Percentiles rank a stretch among this genome's conserved stretches.
phyloP scores from a whole-genome alignment of 164 flowering plant species.

The Echeveria elegans region DNA sequence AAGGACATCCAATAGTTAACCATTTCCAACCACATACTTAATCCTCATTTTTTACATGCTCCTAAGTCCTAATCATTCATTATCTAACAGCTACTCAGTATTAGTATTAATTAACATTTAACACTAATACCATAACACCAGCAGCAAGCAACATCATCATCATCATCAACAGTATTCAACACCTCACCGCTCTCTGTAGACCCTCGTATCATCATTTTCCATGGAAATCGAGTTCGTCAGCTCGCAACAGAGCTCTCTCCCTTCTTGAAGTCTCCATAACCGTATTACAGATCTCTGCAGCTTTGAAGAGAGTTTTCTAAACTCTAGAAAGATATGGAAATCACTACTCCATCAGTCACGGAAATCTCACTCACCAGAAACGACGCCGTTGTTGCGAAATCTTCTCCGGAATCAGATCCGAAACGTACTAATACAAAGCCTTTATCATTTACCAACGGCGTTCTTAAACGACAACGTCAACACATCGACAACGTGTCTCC shows the following conservation, averaged over 20 bases:
- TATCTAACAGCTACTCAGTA: no score
- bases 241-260: no score
- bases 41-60: no score
- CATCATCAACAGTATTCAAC: neutral
- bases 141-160: neutral
- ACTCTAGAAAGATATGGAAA: neutral
- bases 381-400: constrained; percentile 13
- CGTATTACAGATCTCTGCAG: no score
- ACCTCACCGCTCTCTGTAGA: no score
- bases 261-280: no score
- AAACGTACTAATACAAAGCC: constrained; percentile 19
- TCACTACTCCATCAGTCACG: neutral
- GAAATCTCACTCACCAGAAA: neutral
- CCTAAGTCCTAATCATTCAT: neutral
- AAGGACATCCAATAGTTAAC: no score
- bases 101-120: no score
- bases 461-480: constrained; percentile 44
- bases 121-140: neutral
- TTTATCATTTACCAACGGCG: constrained; percentile 39
- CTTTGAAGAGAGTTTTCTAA: no score
- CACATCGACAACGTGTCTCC: constrained; percentile 16
- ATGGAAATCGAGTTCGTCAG: no score
- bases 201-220: no score
- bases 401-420: constrained; percentile 44
- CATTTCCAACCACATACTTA: no score